Conservation (phyloP, 2,329 filamentous ascomycete genomes). For the Alternaria angustiovoidea region DNA sequence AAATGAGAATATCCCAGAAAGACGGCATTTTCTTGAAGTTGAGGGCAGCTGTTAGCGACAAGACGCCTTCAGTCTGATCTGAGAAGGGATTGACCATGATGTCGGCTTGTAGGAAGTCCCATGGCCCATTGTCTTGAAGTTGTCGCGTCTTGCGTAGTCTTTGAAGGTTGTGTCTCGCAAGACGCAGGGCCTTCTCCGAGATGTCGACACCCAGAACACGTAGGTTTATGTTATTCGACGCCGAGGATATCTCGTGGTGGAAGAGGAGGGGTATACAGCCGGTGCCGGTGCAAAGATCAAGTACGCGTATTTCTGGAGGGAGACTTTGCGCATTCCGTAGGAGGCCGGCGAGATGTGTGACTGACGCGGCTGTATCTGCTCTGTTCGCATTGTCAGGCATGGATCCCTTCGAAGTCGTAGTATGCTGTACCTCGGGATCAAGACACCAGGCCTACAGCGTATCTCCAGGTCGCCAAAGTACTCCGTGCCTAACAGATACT, state of each 20-base stretch:
- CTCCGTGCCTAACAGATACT: constrained; percentile 88
- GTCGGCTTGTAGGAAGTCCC: constrained; percentile 60
- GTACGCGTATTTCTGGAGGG: constrained; percentile 62
- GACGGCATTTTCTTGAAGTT: constrained; percentile 21
- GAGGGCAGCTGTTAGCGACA: constrained; percentile 27
- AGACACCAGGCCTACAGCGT: constrained; percentile 75
- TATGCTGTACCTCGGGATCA: constrained; percentile 75
- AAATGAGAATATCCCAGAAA: constrained; percentile 71
- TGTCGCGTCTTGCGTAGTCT: constrained; percentile 41
- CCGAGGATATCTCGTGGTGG: constrained; percentile 64
- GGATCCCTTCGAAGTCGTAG: neutral
- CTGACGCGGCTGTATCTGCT: constrained; percentile 57
- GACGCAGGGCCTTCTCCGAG: constrained; percentile 67
- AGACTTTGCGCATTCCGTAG: constrained; percentile 34
- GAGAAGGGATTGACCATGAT: constrained; percentile 60
- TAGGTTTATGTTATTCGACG: constrained; percentile 47
- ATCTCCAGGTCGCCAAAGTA: constrained; percentile 88
- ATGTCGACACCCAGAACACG: constrained; percentile 77
- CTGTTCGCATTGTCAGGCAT: constrained; percentile 39
- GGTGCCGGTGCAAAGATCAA: constrained; percentile 90
- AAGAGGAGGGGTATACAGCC: constrained; percentile 88
- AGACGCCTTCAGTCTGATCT: constrained; percentile 32
- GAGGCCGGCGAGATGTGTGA: constrained; percentile 41
- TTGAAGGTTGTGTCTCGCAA: constrained; percentile 71
- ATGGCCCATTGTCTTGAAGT: constrained; percentile 26